These are phyloP conservation scores for Pseudogymnoascus sp. DNA, from an alignment of 2,329 filamentous ascomycete species.

Conservation along the genomic window DNA sequence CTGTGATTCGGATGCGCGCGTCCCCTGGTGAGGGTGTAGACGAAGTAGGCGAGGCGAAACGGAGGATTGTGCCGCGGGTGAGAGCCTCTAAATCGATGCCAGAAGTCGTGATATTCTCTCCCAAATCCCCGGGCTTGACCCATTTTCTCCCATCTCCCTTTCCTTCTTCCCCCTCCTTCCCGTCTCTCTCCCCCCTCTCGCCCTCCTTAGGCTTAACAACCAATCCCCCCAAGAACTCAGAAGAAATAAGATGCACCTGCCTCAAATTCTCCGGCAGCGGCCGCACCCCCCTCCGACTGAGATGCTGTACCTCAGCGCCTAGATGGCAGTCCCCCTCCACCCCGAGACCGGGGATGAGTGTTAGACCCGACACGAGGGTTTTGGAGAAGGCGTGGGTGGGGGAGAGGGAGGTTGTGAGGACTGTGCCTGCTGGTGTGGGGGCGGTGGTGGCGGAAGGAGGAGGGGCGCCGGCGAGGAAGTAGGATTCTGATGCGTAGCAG, in stretches of 20 bases:
- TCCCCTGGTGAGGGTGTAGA: background rate
- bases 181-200: background rate
- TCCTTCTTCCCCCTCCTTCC: background rate
- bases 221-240: background rate
- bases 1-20: slow-evolving; percentile 17
- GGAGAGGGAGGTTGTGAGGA: slow-evolving; percentile 14
- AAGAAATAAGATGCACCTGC: slow-evolving; percentile 14
- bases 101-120: slow-evolving; percentile 22
- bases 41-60: slow-evolving; percentile 15
- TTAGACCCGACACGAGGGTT: slow-evolving; percentile 9
- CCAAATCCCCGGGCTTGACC: slow-evolving; percentile 18
- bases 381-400: slow-evolving; percentile 15
- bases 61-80: slow-evolving; percentile 14
- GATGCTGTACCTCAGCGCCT: background rate
- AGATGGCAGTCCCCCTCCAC: slow-evolving; percentile 15
- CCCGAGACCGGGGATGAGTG: slow-evolving; percentile 13
- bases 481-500: background rate
- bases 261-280: slow-evolving; percentile 5
- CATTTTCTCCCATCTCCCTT: too few relatives aligned
- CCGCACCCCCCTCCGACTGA: background rate
- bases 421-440: background rate
- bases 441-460: background rate
- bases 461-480: background rate
- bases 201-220: background rate
- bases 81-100: slow-evolving; percentile 16